These are phyloP conservation scores for Batrachochytrium dendrobatidis DNA, from an alignment of 371 early-diverging fungal genomes.

Conservation along the genomic window DNA sequence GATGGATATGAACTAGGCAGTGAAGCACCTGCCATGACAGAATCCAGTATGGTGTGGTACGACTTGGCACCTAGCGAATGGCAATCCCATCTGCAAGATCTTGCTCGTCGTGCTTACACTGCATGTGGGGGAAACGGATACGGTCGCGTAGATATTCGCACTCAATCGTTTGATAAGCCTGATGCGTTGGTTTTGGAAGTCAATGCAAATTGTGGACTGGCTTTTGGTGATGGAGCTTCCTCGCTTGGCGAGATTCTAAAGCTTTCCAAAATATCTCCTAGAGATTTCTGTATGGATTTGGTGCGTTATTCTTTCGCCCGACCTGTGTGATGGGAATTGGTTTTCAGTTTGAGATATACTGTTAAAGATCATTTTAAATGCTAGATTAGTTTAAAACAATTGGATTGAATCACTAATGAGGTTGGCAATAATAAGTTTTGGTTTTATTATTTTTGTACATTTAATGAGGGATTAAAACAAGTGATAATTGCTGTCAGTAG, in stretches of 20 bases:
- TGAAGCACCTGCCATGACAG: too few relatives aligned
- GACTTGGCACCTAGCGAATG: constrained; percentile 26
- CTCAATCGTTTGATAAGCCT: constrained; percentile 20
- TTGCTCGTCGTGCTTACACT: constrained; percentile 18
- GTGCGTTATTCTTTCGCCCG: constrained; percentile 23
- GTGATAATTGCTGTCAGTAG: too few relatives aligned
- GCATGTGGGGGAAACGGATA: constrained; percentile 37
- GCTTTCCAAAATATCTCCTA: constrained; percentile 19
- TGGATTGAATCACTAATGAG: too few relatives aligned
- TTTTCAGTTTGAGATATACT: too few relatives aligned
- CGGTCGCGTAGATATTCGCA: constrained; percentile 41
- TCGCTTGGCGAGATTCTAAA: constrained; percentile 38
- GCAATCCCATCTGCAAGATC: constrained; percentile 28
- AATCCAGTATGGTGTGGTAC: constrained; percentile 30
- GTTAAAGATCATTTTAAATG: too few relatives aligned
- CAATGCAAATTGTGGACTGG: constrained; percentile 47
- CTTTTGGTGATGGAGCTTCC: constrained; percentile 27
- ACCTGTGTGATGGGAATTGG: neutral
- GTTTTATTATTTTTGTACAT: too few relatives aligned
- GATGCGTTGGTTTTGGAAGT: constrained; percentile 42
- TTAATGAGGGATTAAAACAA: too few relatives aligned
- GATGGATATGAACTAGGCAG: constrained; percentile 41
- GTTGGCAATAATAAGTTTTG: too few relatives aligned
- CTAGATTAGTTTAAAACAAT: too few relatives aligned
- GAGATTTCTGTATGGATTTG: constrained; percentile 28